Conservation (phyloP, 805 yeast genomes). For the Hanseniaspora meyeri region DNA sequence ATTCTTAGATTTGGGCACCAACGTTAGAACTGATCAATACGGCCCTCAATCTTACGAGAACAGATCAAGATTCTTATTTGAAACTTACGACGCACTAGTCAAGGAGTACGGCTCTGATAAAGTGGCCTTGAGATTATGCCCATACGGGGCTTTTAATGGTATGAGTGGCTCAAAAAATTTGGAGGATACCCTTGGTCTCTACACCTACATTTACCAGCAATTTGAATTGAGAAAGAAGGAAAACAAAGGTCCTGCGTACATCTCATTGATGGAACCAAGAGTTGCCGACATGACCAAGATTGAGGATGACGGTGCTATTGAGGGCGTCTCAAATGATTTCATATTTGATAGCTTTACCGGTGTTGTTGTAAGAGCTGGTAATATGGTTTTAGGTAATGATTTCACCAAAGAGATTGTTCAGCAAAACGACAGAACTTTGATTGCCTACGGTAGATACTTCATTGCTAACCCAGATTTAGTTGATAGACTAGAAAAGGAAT, state of each 20-base stretch:
- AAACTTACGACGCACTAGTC: constrained; percentile 39
- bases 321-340: constrained; percentile 30
- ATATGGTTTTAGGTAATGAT: too few species aligned
- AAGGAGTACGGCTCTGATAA: constrained; percentile 41
- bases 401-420: too few species aligned
- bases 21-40: constrained; percentile 40
- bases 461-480: constrained; percentile 48
- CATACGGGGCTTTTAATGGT: constrained; percentile 32
- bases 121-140: constrained; percentile 39
- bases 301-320: constrained; percentile 23
- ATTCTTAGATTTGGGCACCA: constrained; percentile 38
- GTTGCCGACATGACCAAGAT: constrained; percentile 20
- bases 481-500: constrained; percentile 31
- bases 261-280: constrained; percentile 38
- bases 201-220: constrained; percentile 32
- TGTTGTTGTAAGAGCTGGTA: constrained; percentile 32
- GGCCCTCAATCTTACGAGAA: constrained; percentile 41
- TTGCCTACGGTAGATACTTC: too few species aligned
- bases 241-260: constrained; percentile 29
- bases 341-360: constrained; percentile 35
- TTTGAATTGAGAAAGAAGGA: constrained; percentile 29
- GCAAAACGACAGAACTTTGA: too few species aligned
- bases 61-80: constrained; percentile 35
- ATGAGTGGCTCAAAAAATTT: constrained; percentile 32
- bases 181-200: constrained; percentile 28